Conservation (phyloP, 2,329 filamentous ascomycete genomes). For the Cercospora zeae-maydis region DNA sequence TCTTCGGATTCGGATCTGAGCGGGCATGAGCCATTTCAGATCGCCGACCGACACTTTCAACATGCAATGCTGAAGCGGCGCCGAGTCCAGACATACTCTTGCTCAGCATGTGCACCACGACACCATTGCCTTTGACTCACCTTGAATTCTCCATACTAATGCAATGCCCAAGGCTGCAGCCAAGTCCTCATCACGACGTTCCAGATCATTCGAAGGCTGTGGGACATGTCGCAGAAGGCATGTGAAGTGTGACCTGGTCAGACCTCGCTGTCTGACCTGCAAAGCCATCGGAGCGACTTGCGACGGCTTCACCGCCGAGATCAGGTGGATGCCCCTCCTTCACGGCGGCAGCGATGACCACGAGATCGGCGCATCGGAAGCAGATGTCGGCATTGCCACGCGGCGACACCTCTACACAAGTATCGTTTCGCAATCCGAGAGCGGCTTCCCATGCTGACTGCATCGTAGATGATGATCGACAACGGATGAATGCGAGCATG, state of each 20-base stretch:
- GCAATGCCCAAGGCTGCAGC: constrained; percentile 23
- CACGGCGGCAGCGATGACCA: not conserved
- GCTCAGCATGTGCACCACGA: not conserved
- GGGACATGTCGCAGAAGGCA: not conserved
- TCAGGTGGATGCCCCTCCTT: not conserved
- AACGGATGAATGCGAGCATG: constrained; percentile 8
- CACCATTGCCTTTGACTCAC: not conserved
- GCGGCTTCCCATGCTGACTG: not conserved
- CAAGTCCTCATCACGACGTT: constrained; percentile 2
- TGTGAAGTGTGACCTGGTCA: constrained; percentile 7
- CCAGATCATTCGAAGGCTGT: constrained; percentile 13
- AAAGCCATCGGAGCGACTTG: constrained; percentile 4
- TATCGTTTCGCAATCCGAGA: not conserved
- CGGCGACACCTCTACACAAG: constrained; percentile 1
- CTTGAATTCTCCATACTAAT: not conserved
- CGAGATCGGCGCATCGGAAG: not conserved
- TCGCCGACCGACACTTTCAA: not conserved
- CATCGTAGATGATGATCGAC: constrained; percentile 2
- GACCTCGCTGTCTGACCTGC: constrained; percentile 4
- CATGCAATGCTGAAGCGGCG: not conserved
- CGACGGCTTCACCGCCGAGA: constrained; percentile 6
- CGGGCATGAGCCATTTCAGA: not conserved
- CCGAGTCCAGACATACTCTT: not conserved
- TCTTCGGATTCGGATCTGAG: too few species aligned
- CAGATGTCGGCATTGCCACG: not conserved